These are phyloP conservation scores for Epichloe sibirici DNA, from an alignment of 2,329 filamentous ascomycete genomes.

Conservation along the genomic window DNA sequence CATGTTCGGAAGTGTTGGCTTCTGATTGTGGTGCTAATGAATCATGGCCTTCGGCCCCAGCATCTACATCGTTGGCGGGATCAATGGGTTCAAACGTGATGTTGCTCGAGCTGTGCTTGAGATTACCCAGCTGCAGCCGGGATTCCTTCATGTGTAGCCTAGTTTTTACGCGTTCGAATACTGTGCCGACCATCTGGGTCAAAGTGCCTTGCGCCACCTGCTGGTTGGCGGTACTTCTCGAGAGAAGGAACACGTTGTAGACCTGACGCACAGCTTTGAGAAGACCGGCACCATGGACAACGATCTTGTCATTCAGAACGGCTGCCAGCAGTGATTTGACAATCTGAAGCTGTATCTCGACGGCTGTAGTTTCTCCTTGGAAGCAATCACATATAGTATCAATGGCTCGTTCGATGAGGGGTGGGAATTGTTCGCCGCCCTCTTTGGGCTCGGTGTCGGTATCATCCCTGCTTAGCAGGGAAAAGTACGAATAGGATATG, in stretches of 20 bases:
- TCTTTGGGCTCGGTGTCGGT: slow-evolving; percentile 22
- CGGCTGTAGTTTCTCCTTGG: slow-evolving; percentile 84
- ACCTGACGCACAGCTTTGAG: slow-evolving; percentile 95
- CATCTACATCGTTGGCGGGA: slow-evolving; percentile 21
- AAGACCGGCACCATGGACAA: slow-evolving; percentile 90
- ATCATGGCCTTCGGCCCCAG: slow-evolving; percentile 25
- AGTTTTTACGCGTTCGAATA: slow-evolving; percentile 87
- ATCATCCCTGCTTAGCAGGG: slow-evolving; percentile 46
- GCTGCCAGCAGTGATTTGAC: slow-evolving; percentile 93
- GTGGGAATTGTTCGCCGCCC: slow-evolving; percentile 35
- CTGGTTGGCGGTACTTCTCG: slow-evolving; percentile 87
- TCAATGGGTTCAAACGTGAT: slow-evolving; percentile 37
- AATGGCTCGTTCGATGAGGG: slow-evolving; percentile 91
- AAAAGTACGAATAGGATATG: slow-evolving; percentile 98
- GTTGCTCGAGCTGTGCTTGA: slow-evolving; percentile 41
- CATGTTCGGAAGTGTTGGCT: slow-evolving; percentile 15
- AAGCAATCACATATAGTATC: slow-evolving; percentile 99
- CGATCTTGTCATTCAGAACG: slow-evolving; percentile 95
- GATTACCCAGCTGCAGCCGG: slow-evolving; percentile 44
- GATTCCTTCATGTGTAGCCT: slow-evolving; percentile 80
- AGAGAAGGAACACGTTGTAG: slow-evolving; percentile 97
- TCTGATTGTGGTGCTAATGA: slow-evolving; percentile 22
- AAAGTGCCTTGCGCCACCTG: slow-evolving; percentile 93
- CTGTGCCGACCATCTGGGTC: slow-evolving; percentile 96
- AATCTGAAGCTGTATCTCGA: slow-evolving; percentile 92